Evolutionary conservation across 139 green algal species (phyloP).

Genomic region (Picochlorum sp.): DNA sequence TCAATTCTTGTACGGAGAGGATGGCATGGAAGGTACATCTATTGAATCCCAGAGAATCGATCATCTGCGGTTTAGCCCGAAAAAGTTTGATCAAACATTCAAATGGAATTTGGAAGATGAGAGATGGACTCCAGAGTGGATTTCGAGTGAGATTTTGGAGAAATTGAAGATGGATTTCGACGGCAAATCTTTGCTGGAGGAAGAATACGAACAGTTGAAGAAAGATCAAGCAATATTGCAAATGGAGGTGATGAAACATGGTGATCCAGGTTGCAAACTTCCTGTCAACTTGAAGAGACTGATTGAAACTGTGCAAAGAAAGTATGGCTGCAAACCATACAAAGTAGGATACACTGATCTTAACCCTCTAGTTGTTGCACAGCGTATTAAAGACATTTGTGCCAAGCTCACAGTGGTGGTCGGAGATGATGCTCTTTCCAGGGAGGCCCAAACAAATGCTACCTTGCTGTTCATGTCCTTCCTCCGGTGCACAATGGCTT

Average conservation of each 20-base stretch:
- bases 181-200: constrained; percentile 36
- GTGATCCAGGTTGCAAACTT: constrained; percentile 73
- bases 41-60: constrained; percentile 90
- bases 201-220: constrained; percentile 31
- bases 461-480: constrained; percentile 86
- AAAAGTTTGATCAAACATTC: constrained; percentile 46
- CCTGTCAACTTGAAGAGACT: constrained; percentile 88
- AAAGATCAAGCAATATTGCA: constrained; percentile 73
- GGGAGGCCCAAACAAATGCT: constrained; percentile 91
- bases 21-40: constrained; percentile 92
- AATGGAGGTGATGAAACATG: constrained; percentile 64
- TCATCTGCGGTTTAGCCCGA: constrained; percentile 50
- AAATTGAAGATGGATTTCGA: constrained; percentile 44
- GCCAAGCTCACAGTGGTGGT: constrained; percentile 60
- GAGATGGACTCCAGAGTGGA: constrained; percentile 49
- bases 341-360: constrained; percentile 37
- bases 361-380: constrained; percentile 50
- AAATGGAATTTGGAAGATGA: constrained; percentile 46
- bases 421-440: constrained; percentile 68
- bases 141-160: constrained; percentile 46
- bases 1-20: constrained; percentile 99
- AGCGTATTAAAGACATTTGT: constrained; percentile 50
- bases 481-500: constrained; percentile 73
- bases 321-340: constrained; percentile 37
- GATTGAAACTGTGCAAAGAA: constrained; percentile 90